Base-by-base conservation (phyloP, 1,284 basidiomycete species). In the Agroathelia rolfsii region DNA sequence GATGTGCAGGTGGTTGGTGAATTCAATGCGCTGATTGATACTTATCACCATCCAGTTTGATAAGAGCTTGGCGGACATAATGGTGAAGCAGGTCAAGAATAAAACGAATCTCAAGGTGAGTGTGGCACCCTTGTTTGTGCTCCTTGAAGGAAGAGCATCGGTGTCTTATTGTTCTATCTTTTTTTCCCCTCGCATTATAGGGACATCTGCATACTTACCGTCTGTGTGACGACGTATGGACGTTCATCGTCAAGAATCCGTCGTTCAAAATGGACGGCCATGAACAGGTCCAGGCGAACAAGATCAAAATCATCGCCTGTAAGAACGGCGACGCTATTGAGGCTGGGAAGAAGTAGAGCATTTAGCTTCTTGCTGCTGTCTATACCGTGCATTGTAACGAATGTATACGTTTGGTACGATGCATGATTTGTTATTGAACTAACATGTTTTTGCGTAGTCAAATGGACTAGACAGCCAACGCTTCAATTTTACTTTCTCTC, bases 161-260 rank as follows among this genome's bases (percentile, higher is more conserved):
- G 23, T 19, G 3, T 24, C 29, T 32, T 3, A 7, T 22, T 15
- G 23, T 10, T 11, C 4, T 30, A 20, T 28, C 21, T 16, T 23
- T 30, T 20, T 8, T 26, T 27, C n/a, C n/a, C n/a, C 21, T 25
- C 18, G 22, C 11, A n/a, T n/a, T 32, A 6, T 49, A 92, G 87
- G 92, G 88, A 12, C 85, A 92, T 52, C 59, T 95, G 29, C 75
- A 83, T 47, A 94, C 88, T 1, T 95, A 95, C 60, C 76, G 89
- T n/a, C 69, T 92, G 2, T 92, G 88, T 52, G 92, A 95, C 60
- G 92, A 95, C 50, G 90, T 95, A 29, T 95, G 92, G 92, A 95
- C 92, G 24, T 96, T 95, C 56, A 85, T 93, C 41, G 83, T 94
- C 30, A 87, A 88, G 54, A 77, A 92, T 46, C 81, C 90, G 10